These are phyloP conservation scores for Colletotrichum liriopes DNA, from an alignment of 2,329 filamentous ascomycete species.

Conservation along the genomic window DNA sequence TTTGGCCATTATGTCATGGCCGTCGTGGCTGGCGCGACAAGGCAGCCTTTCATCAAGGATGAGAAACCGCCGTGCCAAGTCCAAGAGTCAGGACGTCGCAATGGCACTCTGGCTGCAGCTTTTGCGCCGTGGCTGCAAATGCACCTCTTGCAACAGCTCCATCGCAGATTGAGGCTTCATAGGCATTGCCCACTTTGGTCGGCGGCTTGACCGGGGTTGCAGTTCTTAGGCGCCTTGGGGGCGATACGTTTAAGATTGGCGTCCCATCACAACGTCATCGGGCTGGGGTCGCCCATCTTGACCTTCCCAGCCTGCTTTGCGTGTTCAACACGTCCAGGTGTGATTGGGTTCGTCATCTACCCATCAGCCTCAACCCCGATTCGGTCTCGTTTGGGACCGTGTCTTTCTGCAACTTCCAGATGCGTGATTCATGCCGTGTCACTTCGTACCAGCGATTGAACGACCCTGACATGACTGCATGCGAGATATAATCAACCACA, in stretches of 20 bases:
- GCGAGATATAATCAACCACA: conserved; percentile 32
- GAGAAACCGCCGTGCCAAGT: conserved; percentile 3
- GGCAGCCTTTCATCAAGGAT: conserved; percentile 18
- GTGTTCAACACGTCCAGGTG: conserved; percentile 8
- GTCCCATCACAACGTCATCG: conserved; percentile 41
- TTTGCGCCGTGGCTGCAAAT: conserved; percentile 17
- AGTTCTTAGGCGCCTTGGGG: conserved; percentile 23
- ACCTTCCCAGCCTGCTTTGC: conserved; percentile 7
- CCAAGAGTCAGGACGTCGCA: conserved; percentile 33
- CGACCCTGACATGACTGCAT: conserved; percentile 29
- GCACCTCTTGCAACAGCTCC: conserved; percentile 14
- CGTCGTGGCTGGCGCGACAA: conserved; percentile 13
- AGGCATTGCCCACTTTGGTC: neutral
- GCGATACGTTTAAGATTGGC: conserved; percentile 37
- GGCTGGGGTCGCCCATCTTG: conserved; percentile 15
- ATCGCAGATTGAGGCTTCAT: conserved; percentile 14
- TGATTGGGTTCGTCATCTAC: conserved; percentile 24
- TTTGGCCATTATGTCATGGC: conserved; percentile 38
- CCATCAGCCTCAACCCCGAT: conserved; percentile 7
- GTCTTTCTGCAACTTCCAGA: conserved; percentile 5
- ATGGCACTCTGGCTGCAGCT: conserved; percentile 12
- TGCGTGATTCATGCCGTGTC: conserved; percentile 9
- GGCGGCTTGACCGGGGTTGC: conserved; percentile 25
- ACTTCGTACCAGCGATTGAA: conserved; percentile 24
- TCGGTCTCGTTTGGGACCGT: neutral